These are phyloP conservation scores for Trichosporon faecale DNA, from an alignment of 1,284 basidiomycete species.

Conservation along the genomic window DNA sequence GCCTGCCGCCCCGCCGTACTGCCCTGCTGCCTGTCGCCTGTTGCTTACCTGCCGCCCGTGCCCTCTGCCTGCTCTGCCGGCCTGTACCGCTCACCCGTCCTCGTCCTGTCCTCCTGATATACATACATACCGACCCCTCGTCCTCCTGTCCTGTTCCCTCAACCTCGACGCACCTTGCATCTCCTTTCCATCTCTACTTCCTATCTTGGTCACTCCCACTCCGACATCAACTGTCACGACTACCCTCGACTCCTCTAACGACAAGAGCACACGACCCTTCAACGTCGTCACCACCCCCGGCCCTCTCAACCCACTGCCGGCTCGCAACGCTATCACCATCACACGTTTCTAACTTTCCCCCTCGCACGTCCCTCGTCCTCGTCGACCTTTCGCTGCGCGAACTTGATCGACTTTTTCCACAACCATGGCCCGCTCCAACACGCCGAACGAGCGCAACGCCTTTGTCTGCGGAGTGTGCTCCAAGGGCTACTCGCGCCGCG, in stretches of 20 bases:
- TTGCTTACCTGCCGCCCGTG: not conserved
- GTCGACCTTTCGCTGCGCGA: slow-evolving; percentile 7
- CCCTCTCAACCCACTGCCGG: not conserved
- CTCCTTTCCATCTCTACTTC: not conserved
- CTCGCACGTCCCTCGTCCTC: not conserved
- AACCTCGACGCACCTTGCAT: not conserved
- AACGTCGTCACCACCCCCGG: not conserved
- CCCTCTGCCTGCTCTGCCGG: no score
- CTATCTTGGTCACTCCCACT: not conserved
- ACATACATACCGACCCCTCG: not conserved
- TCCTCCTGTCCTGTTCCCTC: not conserved
- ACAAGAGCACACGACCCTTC: not conserved
- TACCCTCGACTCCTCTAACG: not conserved
- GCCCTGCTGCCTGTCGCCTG: not conserved
- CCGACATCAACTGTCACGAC: not conserved
- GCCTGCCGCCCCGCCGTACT: no score
- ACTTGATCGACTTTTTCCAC: not conserved
- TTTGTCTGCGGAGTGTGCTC: slow-evolving; percentile 25
- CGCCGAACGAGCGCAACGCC: slow-evolving; percentile 21
- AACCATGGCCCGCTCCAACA: slow-evolving; percentile 11
- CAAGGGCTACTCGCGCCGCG: slow-evolving; percentile 27
- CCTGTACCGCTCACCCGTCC: not conserved
- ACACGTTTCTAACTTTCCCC: not conserved
- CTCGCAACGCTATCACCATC: not conserved
- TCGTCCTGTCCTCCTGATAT: not conserved